Evolutionary conservation across 768 basidiomycete species (phyloP).

Genomic region (Gelatoporia subvermispora): DNA sequence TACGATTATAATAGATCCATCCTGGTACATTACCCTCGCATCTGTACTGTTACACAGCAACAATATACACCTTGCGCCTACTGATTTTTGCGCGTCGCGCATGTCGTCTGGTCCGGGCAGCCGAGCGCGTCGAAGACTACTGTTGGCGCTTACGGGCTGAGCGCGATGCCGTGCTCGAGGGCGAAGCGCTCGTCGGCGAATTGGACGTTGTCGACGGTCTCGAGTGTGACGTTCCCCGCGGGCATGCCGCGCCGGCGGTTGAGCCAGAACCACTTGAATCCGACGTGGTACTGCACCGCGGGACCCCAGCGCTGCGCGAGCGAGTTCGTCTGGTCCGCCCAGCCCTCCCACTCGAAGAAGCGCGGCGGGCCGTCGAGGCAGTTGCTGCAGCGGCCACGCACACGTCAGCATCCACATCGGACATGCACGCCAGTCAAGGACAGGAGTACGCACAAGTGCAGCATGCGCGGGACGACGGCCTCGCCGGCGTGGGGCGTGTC

Average conservation of each 20-base stretch:
- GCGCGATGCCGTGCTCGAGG: background rate
- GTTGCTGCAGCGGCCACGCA: conserved; percentile 26
- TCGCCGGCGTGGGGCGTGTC: conserved; percentile 39
- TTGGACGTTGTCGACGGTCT: conserved; percentile 28
- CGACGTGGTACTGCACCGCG: conserved; percentile 40
- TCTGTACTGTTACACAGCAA: too few species aligned
- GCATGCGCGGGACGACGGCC: conserved; percentile 39
- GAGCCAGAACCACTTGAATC: conserved; percentile 49
- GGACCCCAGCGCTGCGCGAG: conserved; percentile 39
- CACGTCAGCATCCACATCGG: conserved; percentile 10
- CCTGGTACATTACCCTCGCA: too few species aligned
- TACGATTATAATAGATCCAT: too few species aligned
- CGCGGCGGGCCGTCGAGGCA: conserved; percentile 37
- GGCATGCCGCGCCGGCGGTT: conserved; percentile 26
- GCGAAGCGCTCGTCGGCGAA: conserved; percentile 38
- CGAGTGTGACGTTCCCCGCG: conserved; percentile 26
- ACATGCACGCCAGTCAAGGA: background rate
- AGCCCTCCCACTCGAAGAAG: conserved; percentile 43
- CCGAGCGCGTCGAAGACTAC: too few species aligned
- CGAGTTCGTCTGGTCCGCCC: conserved; percentile 36
- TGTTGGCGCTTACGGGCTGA: too few species aligned
- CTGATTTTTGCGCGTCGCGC: too few species aligned
- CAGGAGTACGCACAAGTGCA: conserved; percentile 41
- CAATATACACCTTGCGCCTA: too few species aligned
- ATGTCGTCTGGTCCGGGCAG: too few species aligned